Conservation (phyloP, 352 stramenopile species). For the Vaucheria bursata region DNA sequence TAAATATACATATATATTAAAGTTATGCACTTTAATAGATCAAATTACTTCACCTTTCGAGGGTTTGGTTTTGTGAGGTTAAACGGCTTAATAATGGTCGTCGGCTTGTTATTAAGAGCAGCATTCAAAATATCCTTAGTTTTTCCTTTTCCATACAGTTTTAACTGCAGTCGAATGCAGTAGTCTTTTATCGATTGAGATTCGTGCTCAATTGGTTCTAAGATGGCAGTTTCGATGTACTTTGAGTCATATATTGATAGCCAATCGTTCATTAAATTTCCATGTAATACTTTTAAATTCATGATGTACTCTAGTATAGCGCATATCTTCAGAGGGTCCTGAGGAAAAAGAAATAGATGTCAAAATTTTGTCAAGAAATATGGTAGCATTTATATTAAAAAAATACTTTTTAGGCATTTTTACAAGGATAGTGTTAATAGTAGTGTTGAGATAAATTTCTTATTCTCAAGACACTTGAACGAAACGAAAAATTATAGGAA, state of each 20-base stretch:
- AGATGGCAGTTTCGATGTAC: slow-evolving; percentile 62
- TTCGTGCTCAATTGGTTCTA: slow-evolving; percentile 34
- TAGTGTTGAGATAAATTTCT: too few relatives aligned
- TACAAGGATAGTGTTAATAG: too few relatives aligned
- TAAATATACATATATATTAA: too few relatives aligned
- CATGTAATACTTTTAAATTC: slow-evolving; percentile 59
- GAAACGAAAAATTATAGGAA: too few relatives aligned
- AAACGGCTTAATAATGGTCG: slow-evolving; percentile 62
- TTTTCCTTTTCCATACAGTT: slow-evolving; percentile 10
- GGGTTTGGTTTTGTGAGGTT: slow-evolving; percentile 74
- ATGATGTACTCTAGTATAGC: slow-evolving; percentile 73
- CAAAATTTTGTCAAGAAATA: too few relatives aligned
- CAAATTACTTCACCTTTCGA: slow-evolving; percentile 18
- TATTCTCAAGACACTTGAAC: too few relatives aligned
- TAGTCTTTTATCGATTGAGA: slow-evolving; percentile 24
- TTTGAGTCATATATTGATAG: slow-evolving; percentile 64
- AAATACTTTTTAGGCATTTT: too few relatives aligned
- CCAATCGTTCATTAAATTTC: slow-evolving; percentile 64
- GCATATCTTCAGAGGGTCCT: slow-evolving; percentile 73
- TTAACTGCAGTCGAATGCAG: slow-evolving; percentile 26
- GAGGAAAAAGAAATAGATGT: slow-evolving; percentile 52
- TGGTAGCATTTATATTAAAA: too few relatives aligned
- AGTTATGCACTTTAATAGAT: too few relatives aligned
- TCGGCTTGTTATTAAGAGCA: slow-evolving; percentile 30
- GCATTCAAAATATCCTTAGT: background rate